Percentiles rank a stretch among this genome's conserved stretches.
phyloP scores from a whole-genome alignment of 2,329 filamentous ascomycete genomes.

The Phialophora expanda region DNA sequence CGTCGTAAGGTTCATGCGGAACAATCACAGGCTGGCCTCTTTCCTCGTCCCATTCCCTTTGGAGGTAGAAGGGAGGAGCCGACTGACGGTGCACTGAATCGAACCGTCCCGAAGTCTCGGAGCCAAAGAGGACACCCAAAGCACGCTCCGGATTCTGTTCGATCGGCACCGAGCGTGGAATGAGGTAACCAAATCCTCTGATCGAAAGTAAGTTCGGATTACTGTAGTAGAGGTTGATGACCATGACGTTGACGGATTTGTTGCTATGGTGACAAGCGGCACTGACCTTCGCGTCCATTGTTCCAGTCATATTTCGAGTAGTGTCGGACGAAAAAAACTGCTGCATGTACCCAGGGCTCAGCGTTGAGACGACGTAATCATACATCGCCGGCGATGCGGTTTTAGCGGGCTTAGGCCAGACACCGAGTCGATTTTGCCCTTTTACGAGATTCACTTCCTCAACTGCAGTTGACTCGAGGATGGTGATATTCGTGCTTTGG shows the following conservation, averaged over 20 bases:
- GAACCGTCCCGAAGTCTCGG: conserved; percentile 58
- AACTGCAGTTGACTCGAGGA: conserved; percentile 56
- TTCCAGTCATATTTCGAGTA: conserved; percentile 22
- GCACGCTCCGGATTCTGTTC: conserved; percentile 80
- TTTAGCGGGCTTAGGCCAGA: conserved; percentile 23
- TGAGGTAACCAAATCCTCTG: conserved; percentile 86
- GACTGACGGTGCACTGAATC: conserved; percentile 8
- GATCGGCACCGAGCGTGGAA: conserved; percentile 73
- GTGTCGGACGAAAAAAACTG: conserved; percentile 23
- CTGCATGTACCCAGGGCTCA: conserved; percentile 32
- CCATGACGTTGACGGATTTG: conserved; percentile 79
- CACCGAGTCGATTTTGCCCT: conserved; percentile 36
- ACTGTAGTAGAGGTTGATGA: conserved; percentile 86
- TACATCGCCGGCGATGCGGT: conserved; percentile 21
- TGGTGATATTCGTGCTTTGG: conserved; percentile 62
- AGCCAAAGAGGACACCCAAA: conserved; percentile 92
- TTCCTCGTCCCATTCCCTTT: background rate
- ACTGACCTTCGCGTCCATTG: conserved; percentile 33
- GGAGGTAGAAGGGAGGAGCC: background rate
- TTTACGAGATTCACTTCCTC: conserved; percentile 25
- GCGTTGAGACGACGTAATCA: conserved; percentile 42
- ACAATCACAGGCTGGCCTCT: background rate
- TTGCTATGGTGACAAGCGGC: conserved; percentile 36
- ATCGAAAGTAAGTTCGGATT: conserved; percentile 65
- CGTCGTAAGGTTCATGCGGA: background rate